Evolutionary conservation across 2,329 filamentous ascomycete species (phyloP), one percentile per base, ranked within the genome.

Genomic region (Colletotrichum echinochloae): DNA sequence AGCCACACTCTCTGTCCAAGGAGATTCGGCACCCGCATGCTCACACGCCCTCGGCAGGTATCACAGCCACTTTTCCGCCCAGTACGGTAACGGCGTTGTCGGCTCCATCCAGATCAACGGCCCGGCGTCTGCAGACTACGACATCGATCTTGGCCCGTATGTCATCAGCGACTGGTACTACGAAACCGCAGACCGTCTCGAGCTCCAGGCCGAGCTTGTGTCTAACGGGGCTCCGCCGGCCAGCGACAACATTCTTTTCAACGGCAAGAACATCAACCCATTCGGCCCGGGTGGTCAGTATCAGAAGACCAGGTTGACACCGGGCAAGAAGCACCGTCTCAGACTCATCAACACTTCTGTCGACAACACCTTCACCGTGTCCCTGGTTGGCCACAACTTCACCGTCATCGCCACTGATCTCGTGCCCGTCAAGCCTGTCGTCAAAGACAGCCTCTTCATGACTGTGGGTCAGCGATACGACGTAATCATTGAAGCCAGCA

Each of bases 141-240:
- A 93, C 71, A 83, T 86, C 51, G 91, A 93, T 74, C 81, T 91
- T 0, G 90, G 91, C 1, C 66, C 73, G 3, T 83, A 86, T 8
- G 82, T 84, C 7, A 80, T 90, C 49, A 83, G 81, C 9, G 88
- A 90, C 73, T 89, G 85, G 82, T 87, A 86, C 77, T 82, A 85
- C 55, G 68, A 74, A 55, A 75, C 77, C 16, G 79, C 78, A 5
- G 79, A 81, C 67, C 62, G 75, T 48, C 74, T 76, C 35, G 60
- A 65, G 75, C 73, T 51, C 61, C 57, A 9, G 46, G 75, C 28
- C 20, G 74, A 51, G 48, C 72, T 41, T 56, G 77, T 11, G 77
- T 75, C 9, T 8, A 48, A 49, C 51, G 72, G 61, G 2, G 26
- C 65, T 11, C 73, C 44, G 71, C 75, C 75, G n/a, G 49, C 70